Evolutionary conservation across 1,284 basidiomycete species (phyloP), one percentile per base, ranked within the genome.

Genomic region (Leucoagaricus sp.): DNA sequence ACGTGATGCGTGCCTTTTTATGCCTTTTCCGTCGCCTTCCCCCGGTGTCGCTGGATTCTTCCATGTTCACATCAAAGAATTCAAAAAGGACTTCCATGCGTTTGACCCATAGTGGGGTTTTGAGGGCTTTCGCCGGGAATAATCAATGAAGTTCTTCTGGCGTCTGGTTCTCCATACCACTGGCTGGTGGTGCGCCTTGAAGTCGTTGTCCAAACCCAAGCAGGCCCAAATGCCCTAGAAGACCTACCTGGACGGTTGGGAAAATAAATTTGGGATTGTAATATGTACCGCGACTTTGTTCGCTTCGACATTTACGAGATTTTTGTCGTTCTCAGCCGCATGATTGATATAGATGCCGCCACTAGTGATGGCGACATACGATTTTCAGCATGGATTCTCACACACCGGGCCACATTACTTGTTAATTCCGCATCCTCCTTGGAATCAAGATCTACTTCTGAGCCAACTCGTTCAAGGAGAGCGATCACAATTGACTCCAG

Each of bases 41-140:
- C 49, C 38, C 23, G 17, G 19, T 28, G 36, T 50, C 8, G 36
- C 34, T 15, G 36, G 13, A 9, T 17, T n/a, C 36, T 50, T 50
- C 19, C 23, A 40, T 25, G 17, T 40, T 28, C 38, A 28, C 26
- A 28, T 40, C 34, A 40, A 50, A 40, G 19, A 29, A 19, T 21
- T n/a, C 29, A 31, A 26, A 38, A 9, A 38, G 36, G 36, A 38
- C 36, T 38, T 38, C n/a, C 8, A 21, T 3, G n/a, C 19, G n/a
- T 29, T 19, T 19, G 2, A 28, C 19, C 12, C 21, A 29, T 29
- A 15, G 17, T 19, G 26, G 28, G 15, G 36, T 28, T 28, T 17
- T 17, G 28, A 19, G 17, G 41, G 38, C 29, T 52, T 29, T 52
- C 41, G 28, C 50, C 40, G 38, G 38, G 44, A 52, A 23, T 42